Base-by-base conservation (phyloP, 352 stramenopile species). In the Phytopythium ostracodes region DNA sequence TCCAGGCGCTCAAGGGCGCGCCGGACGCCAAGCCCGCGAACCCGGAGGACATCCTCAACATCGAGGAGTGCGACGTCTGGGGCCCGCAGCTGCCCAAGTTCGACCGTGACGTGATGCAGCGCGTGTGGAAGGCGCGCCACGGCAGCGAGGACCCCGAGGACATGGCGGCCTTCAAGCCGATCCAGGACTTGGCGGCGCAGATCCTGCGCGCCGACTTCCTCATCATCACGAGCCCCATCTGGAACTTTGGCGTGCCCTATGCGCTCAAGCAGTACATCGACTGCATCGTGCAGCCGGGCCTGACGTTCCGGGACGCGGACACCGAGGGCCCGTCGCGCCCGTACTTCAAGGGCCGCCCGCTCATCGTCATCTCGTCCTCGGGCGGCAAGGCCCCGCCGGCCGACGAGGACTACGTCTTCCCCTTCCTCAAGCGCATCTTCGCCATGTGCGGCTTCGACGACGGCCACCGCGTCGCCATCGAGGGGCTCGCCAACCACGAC, bases 181-280 rank as follows among this genome's bases (percentile, higher is more conserved):
- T 92, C 61, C 81, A 88, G 63, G 52, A 71, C 31, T 66, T 91
- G 49, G 81, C 77, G 3, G 66, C 80, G 52, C 80, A 92, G 63
- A 67, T 92, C 42, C 62, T 92, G 57, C 72, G 70, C 42, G 76
- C 81, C n/a, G 81, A 92, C 50, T 88, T 89, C 64, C 69, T 92
- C 27, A 68, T 92, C 61, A 80, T 92, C 62, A 90, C 84, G 14
- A 75, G 79, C 24, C 84, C 84, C 18, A 71, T 92, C 53, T 92
- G 84, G 84, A 91, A 92, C 65, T 87, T 87, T 60, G 88, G 77
- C 43, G 75, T 90, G 25, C 84, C 81, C 4, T 90, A 89, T 71
- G 78, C 87, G 56, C 69, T 92, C 59, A 92, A 91, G 78, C 84
- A 91, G 70, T 92, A 91, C 66, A 91, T 90, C 49, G 79, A 91